These are phyloP conservation scores for Noccaea bulbosa DNA, from an alignment of 345 rosid genomes.

Conservation along the genomic window DNA sequence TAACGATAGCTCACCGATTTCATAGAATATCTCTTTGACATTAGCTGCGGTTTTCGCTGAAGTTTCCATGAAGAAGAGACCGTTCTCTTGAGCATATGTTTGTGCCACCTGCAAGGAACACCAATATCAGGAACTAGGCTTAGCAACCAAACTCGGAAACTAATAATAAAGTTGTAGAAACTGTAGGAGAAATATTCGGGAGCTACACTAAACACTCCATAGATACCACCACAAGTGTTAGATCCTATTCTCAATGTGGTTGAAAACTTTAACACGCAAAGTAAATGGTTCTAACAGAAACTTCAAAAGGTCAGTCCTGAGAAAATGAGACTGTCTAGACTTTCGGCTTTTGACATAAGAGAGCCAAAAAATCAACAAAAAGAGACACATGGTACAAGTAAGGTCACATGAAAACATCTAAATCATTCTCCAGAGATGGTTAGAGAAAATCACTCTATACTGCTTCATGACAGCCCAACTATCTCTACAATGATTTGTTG, in stretches of 20 bases:
- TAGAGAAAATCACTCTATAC: background rate
- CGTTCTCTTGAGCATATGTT: constrained; percentile 79
- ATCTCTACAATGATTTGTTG: constrained; percentile 15
- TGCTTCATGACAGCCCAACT: constrained; percentile 18
- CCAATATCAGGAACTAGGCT: constrained; percentile 17
- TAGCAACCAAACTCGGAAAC: constrained; percentile 16
- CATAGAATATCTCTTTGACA: constrained; percentile 88
- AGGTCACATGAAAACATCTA: constrained; percentile 12
- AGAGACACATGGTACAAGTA: background rate
- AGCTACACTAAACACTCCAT: constrained; percentile 2
- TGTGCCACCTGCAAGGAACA: constrained; percentile 73
- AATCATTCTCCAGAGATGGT: constrained; percentile 22
- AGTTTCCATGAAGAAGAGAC: constrained; percentile 96
- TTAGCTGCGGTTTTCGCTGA: constrained; percentile 93
- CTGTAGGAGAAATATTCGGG: background rate
- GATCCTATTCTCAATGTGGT: background rate
- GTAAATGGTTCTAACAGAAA: background rate
- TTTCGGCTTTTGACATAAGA: constrained; percentile 12
- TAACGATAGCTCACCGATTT: constrained; percentile 61
- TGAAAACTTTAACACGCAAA: background rate
- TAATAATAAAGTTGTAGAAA: constrained; percentile 1
- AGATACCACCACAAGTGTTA: constrained; percentile 1
- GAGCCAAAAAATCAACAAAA: background rate
- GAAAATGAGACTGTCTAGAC: background rate
- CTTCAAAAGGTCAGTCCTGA: constrained; percentile 1